Base-by-base conservation (phyloP, 177 flowering plant genomes). In the Vitis hybrid region DNA sequence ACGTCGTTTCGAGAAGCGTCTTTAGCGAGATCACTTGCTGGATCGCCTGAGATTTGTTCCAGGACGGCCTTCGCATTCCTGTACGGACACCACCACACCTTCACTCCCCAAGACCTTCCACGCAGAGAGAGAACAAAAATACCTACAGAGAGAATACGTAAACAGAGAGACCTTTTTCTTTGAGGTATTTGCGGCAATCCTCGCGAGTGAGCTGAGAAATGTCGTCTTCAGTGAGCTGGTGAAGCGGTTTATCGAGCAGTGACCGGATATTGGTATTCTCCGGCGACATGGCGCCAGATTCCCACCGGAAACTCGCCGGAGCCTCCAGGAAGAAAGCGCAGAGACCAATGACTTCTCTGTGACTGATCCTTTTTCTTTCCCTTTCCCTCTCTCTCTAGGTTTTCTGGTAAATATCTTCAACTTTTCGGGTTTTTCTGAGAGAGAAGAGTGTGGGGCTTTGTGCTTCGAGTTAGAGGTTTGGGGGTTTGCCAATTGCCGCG, bases 41-140 rank as follows among this genome's bases (percentile, higher is more conserved):
- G 81, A 93, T 94, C 84, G 99, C 98, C 83, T 96, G 98, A 1
- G 97, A 92, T 78, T 96, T 96, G 93, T 96, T 96, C 99, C 99
- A 96, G 11, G 99, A 96, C 17, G 99, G 99, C 56, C 94, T 80
- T 10, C 99, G 78, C 99, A 96, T 93, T 7, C 98, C 99, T 95
- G 80, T 72, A 64, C 72, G 76, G 74, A 75, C 71, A 76, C 46
- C 46, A 40, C 46, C 46, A 40, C 46, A 40, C 46, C 46, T 40
- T 40, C 46, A 40, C 46, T 40, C 46, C 46, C 46, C 46, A 40
- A 40, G 46, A 40, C 46, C 46, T 40, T 40, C 46, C 46, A 40
- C 46, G 46, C 46, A 40, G 46, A 40, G 8, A 40, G 7, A 40
- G 46, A 40, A 40, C 46, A 40, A 40, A 40, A 40, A 40, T 40